Evolutionary conservation across 306 rosid species (phyloP).

Genomic region (Coriaria nepalensis): DNA sequence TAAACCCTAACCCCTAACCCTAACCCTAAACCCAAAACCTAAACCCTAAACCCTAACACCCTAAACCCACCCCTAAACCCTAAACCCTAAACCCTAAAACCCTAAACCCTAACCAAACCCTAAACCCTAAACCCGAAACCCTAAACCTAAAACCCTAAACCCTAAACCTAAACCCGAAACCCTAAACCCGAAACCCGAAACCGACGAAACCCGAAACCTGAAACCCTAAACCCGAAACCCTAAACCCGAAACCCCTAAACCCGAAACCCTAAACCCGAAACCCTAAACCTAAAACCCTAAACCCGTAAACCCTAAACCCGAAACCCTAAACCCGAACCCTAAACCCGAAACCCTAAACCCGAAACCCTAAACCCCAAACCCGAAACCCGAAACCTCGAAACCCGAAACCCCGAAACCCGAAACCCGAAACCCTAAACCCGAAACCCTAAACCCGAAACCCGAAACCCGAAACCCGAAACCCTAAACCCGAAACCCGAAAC

Average conservation of each 20-base stretch:
- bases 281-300: constrained; percentile 5
- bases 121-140: background rate
- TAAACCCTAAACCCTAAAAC: constrained; percentile 3
- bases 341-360: constrained; percentile 1
- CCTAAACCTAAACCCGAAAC: background rate
- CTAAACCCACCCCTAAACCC: constrained; percentile 5
- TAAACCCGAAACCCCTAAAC: constrained; percentile 2
- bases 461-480: too few species aligned
- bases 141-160: background rate
- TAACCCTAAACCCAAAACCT: background rate
- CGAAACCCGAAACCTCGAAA: constrained; percentile 1
- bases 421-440: constrained; percentile 9
- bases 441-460: background rate
- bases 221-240: constrained; percentile 3
- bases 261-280: background rate
- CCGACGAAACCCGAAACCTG: background rate
- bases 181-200: constrained; percentile 1
- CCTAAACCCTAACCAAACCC: background rate
- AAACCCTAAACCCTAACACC: constrained; percentile 2
- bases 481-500: too few species aligned
- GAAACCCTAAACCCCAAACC: constrained; percentile 4
- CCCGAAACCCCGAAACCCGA: constrained; percentile 6
- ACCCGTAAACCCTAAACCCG: constrained; percentile 1
- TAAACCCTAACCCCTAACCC: constrained; percentile 1
- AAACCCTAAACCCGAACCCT: background rate